Base-by-base conservation (phyloP, 176 grass and related monocot species). In the Rhynchospora breviuscula region DNA sequence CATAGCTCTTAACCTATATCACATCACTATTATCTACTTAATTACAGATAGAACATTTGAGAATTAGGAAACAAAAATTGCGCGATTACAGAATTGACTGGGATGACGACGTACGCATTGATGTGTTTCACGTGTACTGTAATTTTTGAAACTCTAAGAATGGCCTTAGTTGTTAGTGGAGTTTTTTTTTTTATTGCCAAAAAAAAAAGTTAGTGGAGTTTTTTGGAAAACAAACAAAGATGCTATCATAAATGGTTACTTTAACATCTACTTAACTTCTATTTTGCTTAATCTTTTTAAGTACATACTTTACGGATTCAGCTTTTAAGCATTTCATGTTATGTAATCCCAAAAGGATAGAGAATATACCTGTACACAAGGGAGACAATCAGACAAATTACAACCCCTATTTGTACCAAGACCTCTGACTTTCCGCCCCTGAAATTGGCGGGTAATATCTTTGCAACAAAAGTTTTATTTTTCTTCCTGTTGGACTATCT, bases 361-460 rank as follows among this genome's bases (percentile, higher is more conserved):
- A 95, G 89, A 85, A 95, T 98, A 67, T 98, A 95, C 91, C 91
- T 98, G 5, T 95, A 93, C 91, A 95, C 89, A 59, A 89, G 93
- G 67, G 96, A n/a, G n/a, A n/a, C n/a, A n/a, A n/a, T n/a, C n/a
- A 98, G 86, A 98, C 95, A 80, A 98, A 98, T 35, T 98, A 98
- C 59, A 93, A 98, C 61, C 92, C 90, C 1, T 85, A 77, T 43
- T 46, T 98, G 80, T 98, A n/a, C n/a, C n/a, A n/a, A n/a, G n/a
- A n/a, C n/a, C n/a, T n/a, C n/a, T n/a, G n/a, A n/a, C n/a, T n/a
- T n/a, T n/a, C n/a, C n/a, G n/a, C n/a, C n/a, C n/a, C n/a, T n/a
- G 93, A 93, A 95, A 93, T 86, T 98, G 96, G 96, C 85, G 91
- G 91, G 96, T 98, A 64, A n/a, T n/a, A 79, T 19, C 74, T 15